Conservation (phyloP, 176 grass and related monocot species). For the Urochloa ruziziensis region DNA sequence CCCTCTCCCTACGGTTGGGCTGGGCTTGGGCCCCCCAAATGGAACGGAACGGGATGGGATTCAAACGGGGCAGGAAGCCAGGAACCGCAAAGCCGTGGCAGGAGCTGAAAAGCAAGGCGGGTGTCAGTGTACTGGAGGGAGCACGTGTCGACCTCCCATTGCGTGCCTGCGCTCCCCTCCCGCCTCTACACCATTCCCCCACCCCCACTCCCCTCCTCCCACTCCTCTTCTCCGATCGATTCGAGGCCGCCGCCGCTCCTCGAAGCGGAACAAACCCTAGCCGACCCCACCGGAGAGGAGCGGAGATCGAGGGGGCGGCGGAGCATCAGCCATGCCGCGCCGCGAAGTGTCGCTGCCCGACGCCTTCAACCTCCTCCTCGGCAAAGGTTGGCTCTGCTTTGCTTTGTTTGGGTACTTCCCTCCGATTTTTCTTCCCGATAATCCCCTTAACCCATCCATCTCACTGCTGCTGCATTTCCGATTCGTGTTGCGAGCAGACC, state of each 20-base stretch:
- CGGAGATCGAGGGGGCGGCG: neutral
- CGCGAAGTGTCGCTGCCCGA: neutral
- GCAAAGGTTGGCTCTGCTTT: constrained; percentile 12
- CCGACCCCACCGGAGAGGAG: neutral
- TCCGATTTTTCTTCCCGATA: neutral
- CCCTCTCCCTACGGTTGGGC: neutral
- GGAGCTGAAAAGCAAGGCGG: neutral
- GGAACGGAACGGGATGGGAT: neutral
- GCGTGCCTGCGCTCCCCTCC: neutral
- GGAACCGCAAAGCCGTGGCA: neutral
- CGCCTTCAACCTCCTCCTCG: constrained; percentile 5
- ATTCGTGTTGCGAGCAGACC: neutral
- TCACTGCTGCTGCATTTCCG: neutral
- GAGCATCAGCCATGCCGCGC: neutral
- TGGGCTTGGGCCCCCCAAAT: neutral
- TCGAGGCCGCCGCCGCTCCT: neutral
- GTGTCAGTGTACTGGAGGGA: neutral
- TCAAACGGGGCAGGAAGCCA: neutral
- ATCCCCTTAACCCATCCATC: neutral
- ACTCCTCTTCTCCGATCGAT: neutral
- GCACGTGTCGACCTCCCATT: neutral
- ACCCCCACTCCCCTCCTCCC: neutral
- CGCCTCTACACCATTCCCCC: neutral
- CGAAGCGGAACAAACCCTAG: neutral
- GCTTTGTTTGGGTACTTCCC: neutral